Conservation (phyloP, 1,284 basidiomycete genomes). For the Cryptococcus sp. region DNA sequence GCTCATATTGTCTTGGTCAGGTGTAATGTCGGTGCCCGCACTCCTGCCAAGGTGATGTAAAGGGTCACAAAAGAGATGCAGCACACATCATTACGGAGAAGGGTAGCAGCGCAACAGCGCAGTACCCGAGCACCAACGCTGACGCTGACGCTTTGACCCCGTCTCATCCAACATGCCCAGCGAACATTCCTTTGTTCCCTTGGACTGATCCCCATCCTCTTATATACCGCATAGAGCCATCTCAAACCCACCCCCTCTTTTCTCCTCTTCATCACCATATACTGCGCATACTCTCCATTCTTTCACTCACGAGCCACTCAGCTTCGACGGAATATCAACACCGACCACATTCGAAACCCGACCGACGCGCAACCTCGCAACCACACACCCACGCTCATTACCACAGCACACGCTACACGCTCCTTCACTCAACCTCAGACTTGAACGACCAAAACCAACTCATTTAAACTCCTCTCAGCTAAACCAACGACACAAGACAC, state of each 20-base stretch:
- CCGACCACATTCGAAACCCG: constrained; percentile 16
- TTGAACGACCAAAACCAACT: neutral
- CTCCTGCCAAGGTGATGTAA: too few relatives aligned
- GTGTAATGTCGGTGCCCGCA: too few relatives aligned
- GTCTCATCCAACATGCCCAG: neutral
- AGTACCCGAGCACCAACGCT: too few relatives aligned
- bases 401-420: neutral
- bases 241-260: neutral
- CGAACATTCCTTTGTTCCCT: constrained; percentile 1
- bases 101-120: too few relatives aligned
- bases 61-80: too few relatives aligned
- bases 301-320: constrained; percentile 7
- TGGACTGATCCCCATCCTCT: neutral
- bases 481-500: constrained; percentile 3
- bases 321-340: too few relatives aligned
- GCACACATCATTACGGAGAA: too few relatives aligned
- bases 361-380: constrained; percentile 2
- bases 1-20: too few relatives aligned
- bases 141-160: neutral
- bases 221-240: neutral
- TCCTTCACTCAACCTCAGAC: constrained; percentile 6
- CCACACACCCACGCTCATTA: neutral
- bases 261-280: neutral
- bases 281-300: neutral
- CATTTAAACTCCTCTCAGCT: neutral